Evolutionary conservation across 805 yeast genomes (phyloP).

Genomic region (Barnettozyma vustinii): DNA sequence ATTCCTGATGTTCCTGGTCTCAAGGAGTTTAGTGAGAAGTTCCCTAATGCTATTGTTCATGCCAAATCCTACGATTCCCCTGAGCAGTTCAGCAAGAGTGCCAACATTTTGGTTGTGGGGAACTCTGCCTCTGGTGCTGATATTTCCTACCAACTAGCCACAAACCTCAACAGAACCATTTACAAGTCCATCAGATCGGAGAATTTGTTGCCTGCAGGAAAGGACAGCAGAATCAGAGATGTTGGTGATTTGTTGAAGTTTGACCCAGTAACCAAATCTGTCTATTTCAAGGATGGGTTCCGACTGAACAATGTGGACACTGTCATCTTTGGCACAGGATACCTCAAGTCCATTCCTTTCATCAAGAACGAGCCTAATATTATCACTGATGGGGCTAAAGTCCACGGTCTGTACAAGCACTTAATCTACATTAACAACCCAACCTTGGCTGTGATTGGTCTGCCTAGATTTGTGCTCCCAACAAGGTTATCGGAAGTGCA

Average conservation of each 20-base stretch:
- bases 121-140: slow-evolving; percentile 77
- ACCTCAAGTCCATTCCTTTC: slow-evolving; percentile 60
- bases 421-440: slow-evolving; percentile 55
- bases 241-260: slow-evolving; percentile 39
- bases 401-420: slow-evolving; percentile 55
- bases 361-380: slow-evolving; percentile 32
- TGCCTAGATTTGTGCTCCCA: slow-evolving; percentile 58
- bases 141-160: slow-evolving; percentile 55
- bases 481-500: slow-evolving; percentile 60
- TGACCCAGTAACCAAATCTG: slow-evolving; percentile 32
- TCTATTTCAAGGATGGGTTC: slow-evolving; percentile 45
- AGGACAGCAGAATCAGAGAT: slow-evolving; percentile 35
- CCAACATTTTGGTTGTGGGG: slow-evolving; percentile 61
- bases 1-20: slow-evolving; percentile 55
- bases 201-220: slow-evolving; percentile 38
- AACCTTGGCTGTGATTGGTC: slow-evolving; percentile 55
- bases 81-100: slow-evolving; percentile 32
- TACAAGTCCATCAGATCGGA: slow-evolving; percentile 47
- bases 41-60: slow-evolving; percentile 48
- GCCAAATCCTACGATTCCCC: slow-evolving; percentile 51
- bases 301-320: slow-evolving; percentile 43
- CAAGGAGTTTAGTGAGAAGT: slow-evolving; percentile 36
- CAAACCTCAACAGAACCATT: slow-evolving; percentile 34
- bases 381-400: slow-evolving; percentile 41
- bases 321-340: slow-evolving; percentile 72